Conservation (phyloP, 495 filamentous ascomycete genomes). For the Wilcoxina mikolae region DNA sequence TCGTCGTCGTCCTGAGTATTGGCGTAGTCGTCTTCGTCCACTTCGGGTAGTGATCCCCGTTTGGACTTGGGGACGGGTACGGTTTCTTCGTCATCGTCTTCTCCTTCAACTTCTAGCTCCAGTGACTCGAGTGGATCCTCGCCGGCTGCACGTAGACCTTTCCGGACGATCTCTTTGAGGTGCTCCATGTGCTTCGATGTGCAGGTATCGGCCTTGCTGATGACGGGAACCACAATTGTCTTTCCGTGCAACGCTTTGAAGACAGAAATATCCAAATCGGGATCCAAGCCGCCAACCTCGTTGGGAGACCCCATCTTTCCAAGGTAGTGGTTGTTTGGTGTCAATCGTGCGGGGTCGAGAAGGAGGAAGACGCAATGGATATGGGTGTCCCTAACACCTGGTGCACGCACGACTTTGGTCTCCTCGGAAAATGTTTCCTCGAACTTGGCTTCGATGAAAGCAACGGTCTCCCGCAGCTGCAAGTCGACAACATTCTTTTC, state of each 20-base stretch:
- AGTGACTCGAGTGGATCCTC: conserved; percentile 82
- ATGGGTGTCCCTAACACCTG: conserved; percentile 87
- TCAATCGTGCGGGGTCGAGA: conserved; percentile 73
- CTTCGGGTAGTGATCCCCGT: conserved; percentile 20
- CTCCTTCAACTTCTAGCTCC: conserved; percentile 58
- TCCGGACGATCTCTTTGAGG: conserved; percentile 81
- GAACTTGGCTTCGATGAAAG: conserved; percentile 94
- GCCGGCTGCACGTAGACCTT: conserved; percentile 67
- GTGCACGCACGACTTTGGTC: conserved; percentile 89
- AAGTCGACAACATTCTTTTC: conserved; percentile 89
- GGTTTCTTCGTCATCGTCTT: conserved; percentile 46
- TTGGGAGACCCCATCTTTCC: conserved; percentile 28
- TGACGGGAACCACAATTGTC: conserved; percentile 88
- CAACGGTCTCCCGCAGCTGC: conserved; percentile 76
- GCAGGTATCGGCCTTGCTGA: conserved; percentile 94
- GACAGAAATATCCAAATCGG: conserved; percentile 81
- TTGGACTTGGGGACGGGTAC: conserved; percentile 5
- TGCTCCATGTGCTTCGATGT: conserved; percentile 85
- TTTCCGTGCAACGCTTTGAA: conserved; percentile 80
- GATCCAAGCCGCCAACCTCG: conserved; percentile 61
- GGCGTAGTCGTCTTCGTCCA: conserved; percentile 14
- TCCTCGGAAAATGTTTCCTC: conserved; percentile 96
- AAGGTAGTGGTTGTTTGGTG: conserved; percentile 38
- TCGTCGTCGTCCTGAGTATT: conserved; percentile 28
- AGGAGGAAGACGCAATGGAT: conserved; percentile 92